Evolutionary conservation across 805 yeast species (phyloP).

Genomic region (Wickerhamomyces rabaulensis): DNA sequence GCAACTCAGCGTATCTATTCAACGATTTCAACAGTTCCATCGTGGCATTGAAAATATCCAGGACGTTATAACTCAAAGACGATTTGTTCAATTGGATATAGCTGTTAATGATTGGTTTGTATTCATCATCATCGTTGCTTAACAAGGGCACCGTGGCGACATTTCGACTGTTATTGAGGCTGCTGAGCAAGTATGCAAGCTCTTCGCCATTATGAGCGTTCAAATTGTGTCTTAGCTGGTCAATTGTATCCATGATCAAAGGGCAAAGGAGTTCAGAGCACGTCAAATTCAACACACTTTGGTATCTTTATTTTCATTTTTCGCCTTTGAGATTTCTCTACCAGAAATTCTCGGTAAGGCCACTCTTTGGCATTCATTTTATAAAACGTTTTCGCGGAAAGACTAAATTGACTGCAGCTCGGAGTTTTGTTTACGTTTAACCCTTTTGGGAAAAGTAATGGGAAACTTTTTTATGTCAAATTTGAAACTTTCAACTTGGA

Average conservation of each 20-base stretch:
- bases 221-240: not conserved
- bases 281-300: too few relatives aligned
- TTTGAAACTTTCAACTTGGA: not conserved
- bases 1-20: slow-evolving; percentile 48
- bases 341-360: not conserved
- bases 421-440: slow-evolving; percentile 6
- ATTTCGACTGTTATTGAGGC: not conserved
- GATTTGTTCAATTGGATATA: slow-evolving; percentile 14
- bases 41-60: slow-evolving; percentile 25
- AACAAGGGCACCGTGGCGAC: not conserved
- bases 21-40: slow-evolving; percentile 39
- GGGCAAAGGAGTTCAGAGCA: too few relatives aligned
- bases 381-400: not conserved
- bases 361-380: not conserved
- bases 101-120: slow-evolving; percentile 3
- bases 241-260: slow-evolving; percentile 2
- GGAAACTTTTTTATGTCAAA: too few relatives aligned
- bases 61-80: slow-evolving; percentile 25
- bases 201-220: slow-evolving; percentile 1
- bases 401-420: too few relatives aligned
- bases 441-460: slow-evolving; percentile 8
- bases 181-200: not conserved
- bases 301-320: too few relatives aligned
- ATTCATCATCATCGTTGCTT: slow-evolving; percentile 3
- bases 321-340: too few relatives aligned